phyloP scores from a whole-genome alignment of 139 green algal species.

The Coccomyxa sp. region DNA sequence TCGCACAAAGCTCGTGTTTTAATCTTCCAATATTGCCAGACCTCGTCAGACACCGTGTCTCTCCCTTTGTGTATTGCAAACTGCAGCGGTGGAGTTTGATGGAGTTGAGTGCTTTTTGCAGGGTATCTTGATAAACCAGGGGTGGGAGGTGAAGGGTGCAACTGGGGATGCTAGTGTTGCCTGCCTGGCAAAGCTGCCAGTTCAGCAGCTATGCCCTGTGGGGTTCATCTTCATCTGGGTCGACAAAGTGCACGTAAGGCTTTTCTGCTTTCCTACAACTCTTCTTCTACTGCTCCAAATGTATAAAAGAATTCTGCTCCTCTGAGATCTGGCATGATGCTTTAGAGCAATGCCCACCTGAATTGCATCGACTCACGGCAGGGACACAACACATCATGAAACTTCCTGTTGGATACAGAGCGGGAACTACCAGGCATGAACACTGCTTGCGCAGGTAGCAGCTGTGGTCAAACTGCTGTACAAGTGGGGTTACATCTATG shows the following conservation, averaged over 20 bases:
- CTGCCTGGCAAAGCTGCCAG: slow-evolving; percentile 47
- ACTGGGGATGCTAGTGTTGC: slow-evolving; percentile 5
- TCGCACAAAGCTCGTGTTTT: too few species aligned
- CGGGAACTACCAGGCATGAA: too few species aligned
- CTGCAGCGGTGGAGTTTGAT: too few species aligned
- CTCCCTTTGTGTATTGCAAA: too few species aligned
- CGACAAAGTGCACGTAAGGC: slow-evolving; percentile 55
- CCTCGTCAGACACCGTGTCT: too few species aligned
- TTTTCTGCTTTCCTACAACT: neutral
- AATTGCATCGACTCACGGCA: too few species aligned
- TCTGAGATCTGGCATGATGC: too few species aligned
- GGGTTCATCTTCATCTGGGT: slow-evolving; percentile 90
- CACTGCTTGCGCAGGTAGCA: slow-evolving; percentile 6
- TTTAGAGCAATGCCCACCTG: too few species aligned
- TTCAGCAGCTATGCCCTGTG: slow-evolving; percentile 60
- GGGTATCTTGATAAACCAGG: slow-evolving; percentile 60
- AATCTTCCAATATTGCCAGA: too few species aligned
- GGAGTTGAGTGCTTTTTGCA: slow-evolving; percentile 5
- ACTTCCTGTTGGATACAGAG: too few species aligned
- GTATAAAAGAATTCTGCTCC: neutral
- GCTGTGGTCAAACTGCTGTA: slow-evolving; percentile 38
- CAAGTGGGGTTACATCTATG: slow-evolving; percentile 67
- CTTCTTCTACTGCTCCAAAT: neutral
- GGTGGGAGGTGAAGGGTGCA: slow-evolving; percentile 38
- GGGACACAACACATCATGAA: neutral